Evolutionary conservation across 129 eudicot species (phyloP).

Genomic region (Arctium minus): DNA sequence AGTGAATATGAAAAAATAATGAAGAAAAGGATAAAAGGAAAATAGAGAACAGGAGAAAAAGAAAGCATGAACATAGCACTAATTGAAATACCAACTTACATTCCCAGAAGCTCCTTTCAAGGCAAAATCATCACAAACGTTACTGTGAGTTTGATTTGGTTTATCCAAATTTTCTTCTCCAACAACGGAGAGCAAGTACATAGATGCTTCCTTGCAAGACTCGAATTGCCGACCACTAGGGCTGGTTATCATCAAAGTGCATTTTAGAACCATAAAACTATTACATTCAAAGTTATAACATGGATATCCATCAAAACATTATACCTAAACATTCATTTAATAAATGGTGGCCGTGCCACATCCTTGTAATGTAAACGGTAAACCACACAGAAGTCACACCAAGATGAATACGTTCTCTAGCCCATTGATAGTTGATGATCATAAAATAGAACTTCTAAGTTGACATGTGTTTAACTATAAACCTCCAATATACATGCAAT

Average conservation of each 20-base stretch:
- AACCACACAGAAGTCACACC: neutral
- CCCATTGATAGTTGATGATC: neutral
- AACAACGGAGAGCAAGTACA: conserved; percentile 63
- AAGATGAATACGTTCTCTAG: neutral
- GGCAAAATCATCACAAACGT: conserved; percentile 15
- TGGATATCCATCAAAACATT: neutral
- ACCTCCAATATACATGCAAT: neutral
- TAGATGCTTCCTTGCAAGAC: conserved; percentile 77
- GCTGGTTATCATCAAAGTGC: conserved; percentile 47
- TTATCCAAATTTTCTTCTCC: conserved; percentile 41
- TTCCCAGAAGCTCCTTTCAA: conserved; percentile 29
- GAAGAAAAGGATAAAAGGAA: neutral
- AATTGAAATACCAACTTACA: conserved; percentile 44
- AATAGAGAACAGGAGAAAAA: neutral
- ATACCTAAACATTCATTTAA: neutral
- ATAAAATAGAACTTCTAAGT: neutral
- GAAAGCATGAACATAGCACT: neutral
- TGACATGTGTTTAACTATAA: neutral
- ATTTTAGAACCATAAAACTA: conserved; percentile 13
- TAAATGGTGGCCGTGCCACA: neutral
- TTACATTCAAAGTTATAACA: neutral
- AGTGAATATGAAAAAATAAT: neutral
- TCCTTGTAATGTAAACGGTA: neutral
- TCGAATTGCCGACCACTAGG: conserved; percentile 81
- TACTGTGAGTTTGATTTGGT: conserved; percentile 14